These are phyloP conservation scores for Aspergillus haitiensis DNA, from an alignment of 495 filamentous ascomycete species.

Conservation along the genomic window DNA sequence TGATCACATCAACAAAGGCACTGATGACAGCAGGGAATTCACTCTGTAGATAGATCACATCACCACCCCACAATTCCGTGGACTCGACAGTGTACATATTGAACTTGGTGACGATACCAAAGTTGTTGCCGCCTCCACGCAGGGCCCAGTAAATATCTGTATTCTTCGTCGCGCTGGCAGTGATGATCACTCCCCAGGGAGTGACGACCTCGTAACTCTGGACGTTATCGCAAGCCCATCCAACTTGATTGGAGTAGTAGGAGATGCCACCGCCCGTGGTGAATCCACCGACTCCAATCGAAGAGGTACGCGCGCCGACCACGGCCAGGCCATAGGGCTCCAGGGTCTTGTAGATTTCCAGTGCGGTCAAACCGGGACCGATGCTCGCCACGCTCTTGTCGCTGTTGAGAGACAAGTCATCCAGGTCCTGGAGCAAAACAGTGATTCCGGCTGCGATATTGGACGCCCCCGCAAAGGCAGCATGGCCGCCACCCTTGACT, in stretches of 20 bases:
- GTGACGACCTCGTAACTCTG: slow-evolving; percentile 46
- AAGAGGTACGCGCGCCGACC: slow-evolving; percentile 55
- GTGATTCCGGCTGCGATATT: slow-evolving; percentile 33
- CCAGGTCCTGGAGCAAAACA: slow-evolving; percentile 8
- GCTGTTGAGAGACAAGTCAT: neutral
- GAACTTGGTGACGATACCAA: slow-evolving; percentile 52
- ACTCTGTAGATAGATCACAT: slow-evolving; percentile 8
- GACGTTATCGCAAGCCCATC: slow-evolving; percentile 54
- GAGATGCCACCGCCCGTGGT: slow-evolving; percentile 36
- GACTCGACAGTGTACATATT: slow-evolving; percentile 36
- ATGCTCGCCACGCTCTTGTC: slow-evolving; percentile 23
- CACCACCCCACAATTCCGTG: slow-evolving; percentile 9
- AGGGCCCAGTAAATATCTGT: slow-evolving; percentile 55
- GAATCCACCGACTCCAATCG: slow-evolving; percentile 61
- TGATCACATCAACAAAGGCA: slow-evolving; percentile 16
- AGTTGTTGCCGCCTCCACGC: slow-evolving; percentile 51
- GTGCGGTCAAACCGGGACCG: slow-evolving; percentile 33
- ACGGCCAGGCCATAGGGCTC: slow-evolving; percentile 48
- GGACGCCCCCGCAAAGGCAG: slow-evolving; percentile 25
- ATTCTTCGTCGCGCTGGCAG: slow-evolving; percentile 34
- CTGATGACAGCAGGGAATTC: slow-evolving; percentile 13
- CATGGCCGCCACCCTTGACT: slow-evolving; percentile 46
- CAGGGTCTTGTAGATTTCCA: slow-evolving; percentile 52
- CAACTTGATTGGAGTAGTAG: slow-evolving; percentile 45
- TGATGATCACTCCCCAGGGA: slow-evolving; percentile 44